A percentile compares a stretch with the other conserved stretches of the same genome.
These are phyloP conservation scores for Bipolaris gigantea DNA, from an alignment of 2,329 filamentous ascomycete genomes.

Conservation along the genomic window DNA sequence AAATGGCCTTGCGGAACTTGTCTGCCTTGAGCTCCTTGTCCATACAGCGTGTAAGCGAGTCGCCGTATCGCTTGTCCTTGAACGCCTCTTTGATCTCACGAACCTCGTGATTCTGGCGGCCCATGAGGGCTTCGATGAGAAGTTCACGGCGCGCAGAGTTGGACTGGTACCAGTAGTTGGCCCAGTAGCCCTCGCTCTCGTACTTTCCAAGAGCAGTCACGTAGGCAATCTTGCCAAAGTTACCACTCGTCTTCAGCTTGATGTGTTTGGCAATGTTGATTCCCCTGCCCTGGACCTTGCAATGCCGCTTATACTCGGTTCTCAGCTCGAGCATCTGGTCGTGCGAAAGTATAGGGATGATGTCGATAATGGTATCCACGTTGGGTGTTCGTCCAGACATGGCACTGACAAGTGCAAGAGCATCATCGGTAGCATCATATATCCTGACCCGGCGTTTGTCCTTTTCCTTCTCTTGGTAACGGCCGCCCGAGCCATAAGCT, in stretches of 20 bases:
- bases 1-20: slow-evolving; percentile 88
- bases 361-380: slow-evolving; percentile 75
- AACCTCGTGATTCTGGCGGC: slow-evolving; percentile 85
- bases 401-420: slow-evolving; percentile 72
- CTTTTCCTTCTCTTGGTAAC: slow-evolving; percentile 27
- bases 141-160: slow-evolving; percentile 83
- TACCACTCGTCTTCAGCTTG: slow-evolving; percentile 74
- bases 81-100: slow-evolving; percentile 84
- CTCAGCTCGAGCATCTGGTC: slow-evolving; percentile 86
- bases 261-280: slow-evolving; percentile 88
- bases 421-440: slow-evolving; percentile 81
- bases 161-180: slow-evolving; percentile 95
- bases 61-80: slow-evolving; percentile 85
- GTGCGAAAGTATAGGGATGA: slow-evolving; percentile 80
- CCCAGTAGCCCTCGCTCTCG: slow-evolving; percentile 96
- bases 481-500: slow-evolving; percentile 21
- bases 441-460: slow-evolving; percentile 67
- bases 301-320: slow-evolving; percentile 85
- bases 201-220: slow-evolving; percentile 84
- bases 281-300: slow-evolving; percentile 78
- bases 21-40: slow-evolving; percentile 90
- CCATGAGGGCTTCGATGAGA: slow-evolving; percentile 91
- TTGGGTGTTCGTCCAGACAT: slow-evolving; percentile 64
- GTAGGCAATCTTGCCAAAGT: slow-evolving; percentile 89
- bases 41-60: slow-evolving; percentile 83